Evolutionary conservation across 805 yeast species (phyloP).

Genomic region (Sugiyamaella mastotermitis): DNA sequence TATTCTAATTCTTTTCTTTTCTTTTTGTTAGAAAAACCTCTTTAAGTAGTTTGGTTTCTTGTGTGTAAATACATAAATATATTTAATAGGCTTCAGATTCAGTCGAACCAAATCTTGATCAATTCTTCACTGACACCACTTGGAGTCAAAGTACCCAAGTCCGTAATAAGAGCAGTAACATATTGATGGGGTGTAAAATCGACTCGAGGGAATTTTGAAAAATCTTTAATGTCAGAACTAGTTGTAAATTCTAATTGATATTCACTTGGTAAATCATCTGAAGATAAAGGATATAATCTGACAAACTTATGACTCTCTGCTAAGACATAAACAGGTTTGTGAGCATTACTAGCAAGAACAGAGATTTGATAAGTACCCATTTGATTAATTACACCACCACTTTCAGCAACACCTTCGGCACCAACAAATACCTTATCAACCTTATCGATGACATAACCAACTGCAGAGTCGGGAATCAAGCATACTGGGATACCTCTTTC

Average conservation of each 20-base stretch:
- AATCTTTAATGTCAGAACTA: constrained; percentile 26
- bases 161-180: constrained; percentile 93
- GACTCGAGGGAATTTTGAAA: constrained; percentile 50
- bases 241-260: constrained; percentile 42
- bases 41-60: too few relatives aligned
- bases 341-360: constrained; percentile 80
- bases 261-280: constrained; percentile 77
- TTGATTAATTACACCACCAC: constrained; percentile 94
- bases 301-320: constrained; percentile 96
- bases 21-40: too few relatives aligned
- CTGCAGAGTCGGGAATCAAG: constrained; percentile 86
- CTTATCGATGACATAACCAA: constrained; percentile 84
- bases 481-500: constrained; percentile 78
- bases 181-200: constrained; percentile 96
- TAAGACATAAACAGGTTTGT: constrained; percentile 89
- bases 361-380: constrained; percentile 94
- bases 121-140: constrained; percentile 98
- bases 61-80: too few relatives aligned
- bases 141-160: constrained; percentile 93
- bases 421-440: constrained; percentile 94
- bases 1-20: neutral
- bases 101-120: constrained; percentile 97
- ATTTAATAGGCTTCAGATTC: too few relatives aligned
- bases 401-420: constrained; percentile 98
- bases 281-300: constrained; percentile 88